Base-by-base conservation (phyloP, 192 early-diverging fungal genomes). In the Backusella sp. region DNA sequence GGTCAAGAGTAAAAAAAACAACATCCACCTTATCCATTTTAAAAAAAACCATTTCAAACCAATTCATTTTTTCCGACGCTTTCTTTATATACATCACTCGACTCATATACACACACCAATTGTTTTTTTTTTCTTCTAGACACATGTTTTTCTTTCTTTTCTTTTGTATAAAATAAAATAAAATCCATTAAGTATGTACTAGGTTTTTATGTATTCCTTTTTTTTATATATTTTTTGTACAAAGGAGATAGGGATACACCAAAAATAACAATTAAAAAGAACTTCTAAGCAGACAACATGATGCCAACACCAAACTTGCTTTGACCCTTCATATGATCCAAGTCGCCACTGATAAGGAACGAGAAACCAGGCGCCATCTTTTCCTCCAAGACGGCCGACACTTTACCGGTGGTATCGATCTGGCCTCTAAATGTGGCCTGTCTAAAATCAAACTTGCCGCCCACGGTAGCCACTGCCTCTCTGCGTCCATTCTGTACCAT, bases 361-460 rank as follows among this genome's bases (percentile, higher is more conserved):
- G 91, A 92, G 76, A 99, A 91, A 37, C 95, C 96, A 37, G 95
- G 96, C 3, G 93, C 94, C 78, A 99, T 94, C 86, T 94, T 95
- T 85, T 99, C 96, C 83, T 99, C 98, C 41, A 99, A 79, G 8
- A 98, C 90, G 65, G 94, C 91, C 66, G 89, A 88, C 17, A 98
- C 91, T 74, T 93, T 89, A 75, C 98, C 98, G 36, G 91, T 88
- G 23, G 94, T 96, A 85, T 97, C 96, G 46, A 98, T 85, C 82
- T 92, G 92, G n/a, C 94, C 96, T 72, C 97, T 87, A 80, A 99
- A 91, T 41, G 94, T 97, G 35, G 96, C 91, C 42, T 89, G 88
- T 56, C 96, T 89, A 78, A 98, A 98, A 77, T 98, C 97, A 72
- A 97, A 95, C 88, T 99, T 99, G 82, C 95, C 97, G 53, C 96